These are phyloP conservation scores for Saposhnikovia divaricata DNA, from an alignment of 129 eudicot genomes.

Conservation along the genomic window DNA sequence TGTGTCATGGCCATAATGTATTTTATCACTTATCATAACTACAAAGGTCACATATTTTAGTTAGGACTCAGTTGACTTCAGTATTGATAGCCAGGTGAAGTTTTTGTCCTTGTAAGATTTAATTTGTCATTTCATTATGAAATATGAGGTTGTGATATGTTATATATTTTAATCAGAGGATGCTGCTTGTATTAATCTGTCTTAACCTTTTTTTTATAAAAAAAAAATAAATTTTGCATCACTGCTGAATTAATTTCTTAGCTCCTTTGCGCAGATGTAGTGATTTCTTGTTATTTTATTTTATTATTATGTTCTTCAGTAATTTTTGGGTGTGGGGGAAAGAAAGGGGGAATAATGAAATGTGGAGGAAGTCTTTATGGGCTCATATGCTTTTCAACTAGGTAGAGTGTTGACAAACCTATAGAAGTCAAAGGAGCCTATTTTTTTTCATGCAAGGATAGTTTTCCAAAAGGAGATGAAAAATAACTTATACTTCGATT, in stretches of 20 bases:
- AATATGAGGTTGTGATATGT: background rate
- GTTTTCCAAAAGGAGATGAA: background rate
- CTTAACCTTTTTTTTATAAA: background rate
- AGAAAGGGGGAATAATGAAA: background rate
- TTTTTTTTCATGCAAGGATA: background rate
- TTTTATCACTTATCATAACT: background rate
- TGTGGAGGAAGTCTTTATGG: background rate
- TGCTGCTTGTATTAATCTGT: background rate
- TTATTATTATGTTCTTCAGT: background rate
- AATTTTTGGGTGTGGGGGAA: background rate
- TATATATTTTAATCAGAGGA: background rate
- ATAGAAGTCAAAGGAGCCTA: background rate
- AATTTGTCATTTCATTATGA: background rate
- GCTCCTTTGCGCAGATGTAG: background rate
- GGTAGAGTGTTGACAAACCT: background rate
- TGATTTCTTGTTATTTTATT: background rate
- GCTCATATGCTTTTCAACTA: background rate
- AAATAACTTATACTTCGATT: background rate
- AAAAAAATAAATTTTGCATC: background rate
- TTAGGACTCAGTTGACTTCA: constrained; percentile 6
- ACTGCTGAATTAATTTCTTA: background rate
- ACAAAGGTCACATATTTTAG: background rate
- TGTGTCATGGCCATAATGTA: constrained; percentile 5
- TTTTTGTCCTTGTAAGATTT: constrained; percentile 4
- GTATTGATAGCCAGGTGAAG: background rate